A percentile compares a stretch with the other conserved stretches of the same genome.
Conservation (phyloP, 2,329 filamentous ascomycete species). For the Colletotrichum aenigma region DNA sequence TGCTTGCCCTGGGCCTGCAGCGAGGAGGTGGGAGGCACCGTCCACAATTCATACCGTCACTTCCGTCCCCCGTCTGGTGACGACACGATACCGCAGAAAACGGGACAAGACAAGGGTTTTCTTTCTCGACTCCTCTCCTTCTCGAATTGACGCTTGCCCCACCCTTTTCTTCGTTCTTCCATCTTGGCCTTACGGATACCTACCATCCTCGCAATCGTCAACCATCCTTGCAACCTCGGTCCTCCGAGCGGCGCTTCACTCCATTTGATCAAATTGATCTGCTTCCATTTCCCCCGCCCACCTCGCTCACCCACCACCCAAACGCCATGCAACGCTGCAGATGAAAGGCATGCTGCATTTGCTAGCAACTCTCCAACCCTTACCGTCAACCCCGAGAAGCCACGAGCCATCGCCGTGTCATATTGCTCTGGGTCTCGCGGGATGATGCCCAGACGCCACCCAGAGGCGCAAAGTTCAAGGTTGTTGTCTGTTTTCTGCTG, state of each 20-base stretch:
- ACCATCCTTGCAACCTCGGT: slow-evolving; percentile 9
- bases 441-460: not conserved
- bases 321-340: not conserved
- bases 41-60: not conserved
- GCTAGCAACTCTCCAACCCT: not conserved
- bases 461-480: not conserved
- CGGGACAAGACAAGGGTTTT: not conserved
- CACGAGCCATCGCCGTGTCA: not conserved
- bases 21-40: not conserved
- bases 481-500: not conserved
- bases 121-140: not conserved
- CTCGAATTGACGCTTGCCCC: slow-evolving; percentile 1
- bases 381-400: not conserved
- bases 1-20: not conserved
- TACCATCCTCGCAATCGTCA: not conserved
- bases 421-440: not conserved
- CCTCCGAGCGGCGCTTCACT: not conserved
- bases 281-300: not conserved
- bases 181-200: slow-evolving; percentile 4
- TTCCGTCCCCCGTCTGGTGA: not conserved
- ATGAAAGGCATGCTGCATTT: slow-evolving; percentile 4
- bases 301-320: not conserved
- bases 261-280: not conserved
- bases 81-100: slow-evolving; percentile 1
- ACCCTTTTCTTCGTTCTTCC: slow-evolving; percentile 2